A percentile compares a stretch with the other conserved stretches of the same genome.
These are phyloP conservation scores for Sclerotinia glacialis DNA, from an alignment of 2,329 filamentous ascomycete species.

Conservation along the genomic window DNA sequence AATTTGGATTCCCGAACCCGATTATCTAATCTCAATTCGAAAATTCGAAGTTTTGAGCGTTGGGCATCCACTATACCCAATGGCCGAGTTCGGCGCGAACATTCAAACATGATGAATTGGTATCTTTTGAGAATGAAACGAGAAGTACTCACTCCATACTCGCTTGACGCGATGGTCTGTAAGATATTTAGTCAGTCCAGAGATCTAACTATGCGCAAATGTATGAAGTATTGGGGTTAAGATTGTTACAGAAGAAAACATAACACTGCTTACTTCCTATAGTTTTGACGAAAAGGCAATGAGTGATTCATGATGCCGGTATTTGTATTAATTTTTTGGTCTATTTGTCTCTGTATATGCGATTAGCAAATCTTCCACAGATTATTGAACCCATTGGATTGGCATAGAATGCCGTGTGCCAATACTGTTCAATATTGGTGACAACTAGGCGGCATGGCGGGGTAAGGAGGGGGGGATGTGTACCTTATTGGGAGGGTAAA, in stretches of 20 bases:
- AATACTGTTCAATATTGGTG: neutral
- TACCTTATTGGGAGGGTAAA: neutral
- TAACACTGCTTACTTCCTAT: slow-evolving; percentile 16
- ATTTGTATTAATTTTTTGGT: neutral
- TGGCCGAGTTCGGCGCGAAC: neutral
- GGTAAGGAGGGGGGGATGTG: slow-evolving; percentile 17
- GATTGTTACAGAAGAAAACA: neutral
- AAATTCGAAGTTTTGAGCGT: neutral
- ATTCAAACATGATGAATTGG: neutral
- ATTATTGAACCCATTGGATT: neutral
- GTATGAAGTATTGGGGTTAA: neutral
- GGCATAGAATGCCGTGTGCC: neutral
- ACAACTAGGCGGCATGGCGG: slow-evolving; percentile 20
- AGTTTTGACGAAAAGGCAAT: slow-evolving; percentile 23
- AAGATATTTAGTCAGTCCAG: neutral
- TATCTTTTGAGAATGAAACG: neutral
- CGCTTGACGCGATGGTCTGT: slow-evolving; percentile 37
- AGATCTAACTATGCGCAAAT: neutral
- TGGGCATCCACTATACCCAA: neutral
- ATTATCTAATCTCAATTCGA: neutral
- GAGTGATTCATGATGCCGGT: slow-evolving; percentile 20
- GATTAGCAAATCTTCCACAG: slow-evolving; percentile 12
- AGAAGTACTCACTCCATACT: slow-evolving; percentile 37
- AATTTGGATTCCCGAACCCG: neutral
- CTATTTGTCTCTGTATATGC: neutral